These are phyloP conservation scores for Paraphoma chrysanthemicola DNA, from an alignment of 2,329 filamentous ascomycete species.

Conservation along the genomic window DNA sequence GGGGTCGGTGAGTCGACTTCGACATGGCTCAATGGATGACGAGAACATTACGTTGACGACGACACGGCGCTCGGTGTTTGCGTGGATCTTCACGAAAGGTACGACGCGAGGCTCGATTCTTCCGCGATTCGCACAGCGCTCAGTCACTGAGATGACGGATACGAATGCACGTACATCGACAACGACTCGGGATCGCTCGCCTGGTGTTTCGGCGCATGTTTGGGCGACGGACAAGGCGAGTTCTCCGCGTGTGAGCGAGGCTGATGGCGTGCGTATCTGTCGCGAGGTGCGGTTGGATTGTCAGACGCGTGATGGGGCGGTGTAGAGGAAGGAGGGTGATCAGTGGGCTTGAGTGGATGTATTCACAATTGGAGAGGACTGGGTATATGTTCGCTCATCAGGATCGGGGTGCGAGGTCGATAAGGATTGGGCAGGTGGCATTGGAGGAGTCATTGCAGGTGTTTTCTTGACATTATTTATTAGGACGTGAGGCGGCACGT, in stretches of 20 bases:
- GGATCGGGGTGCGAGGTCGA: too few relatives aligned
- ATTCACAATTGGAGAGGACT: too few relatives aligned
- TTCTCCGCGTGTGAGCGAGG: conserved; percentile 4
- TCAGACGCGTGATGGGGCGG: conserved; percentile 6
- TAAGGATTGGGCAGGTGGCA: too few relatives aligned
- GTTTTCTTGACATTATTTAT: too few relatives aligned
- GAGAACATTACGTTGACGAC: conserved; percentile 17
- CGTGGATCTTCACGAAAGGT: too few relatives aligned
- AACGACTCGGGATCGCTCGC: background rate
- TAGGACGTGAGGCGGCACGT: too few relatives aligned
- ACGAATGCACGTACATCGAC: conserved; percentile 4
- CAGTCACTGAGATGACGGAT: conserved; percentile 4
- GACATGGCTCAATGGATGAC: conserved; percentile 14
- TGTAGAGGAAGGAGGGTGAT: conserved; percentile 9
- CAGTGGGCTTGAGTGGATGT: conserved; percentile 14
- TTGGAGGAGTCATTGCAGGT: too few relatives aligned
- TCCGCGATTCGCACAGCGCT: conserved; percentile 22
- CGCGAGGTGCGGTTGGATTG: conserved; percentile 31
- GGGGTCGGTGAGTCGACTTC: background rate
- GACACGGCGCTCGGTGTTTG: conserved; percentile 2
- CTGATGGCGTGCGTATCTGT: conserved; percentile 30
- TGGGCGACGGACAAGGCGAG: conserved; percentile 28
- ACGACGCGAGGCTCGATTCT: conserved; percentile 11
- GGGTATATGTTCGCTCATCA: too few relatives aligned
- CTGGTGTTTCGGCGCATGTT: conserved; percentile 26